A percentile compares a stretch with the other conserved stretches of the same genome.
Evolutionary conservation across 2,329 filamentous ascomycete genomes (phyloP).

Genomic region (Periconia macrospinosa): DNA sequence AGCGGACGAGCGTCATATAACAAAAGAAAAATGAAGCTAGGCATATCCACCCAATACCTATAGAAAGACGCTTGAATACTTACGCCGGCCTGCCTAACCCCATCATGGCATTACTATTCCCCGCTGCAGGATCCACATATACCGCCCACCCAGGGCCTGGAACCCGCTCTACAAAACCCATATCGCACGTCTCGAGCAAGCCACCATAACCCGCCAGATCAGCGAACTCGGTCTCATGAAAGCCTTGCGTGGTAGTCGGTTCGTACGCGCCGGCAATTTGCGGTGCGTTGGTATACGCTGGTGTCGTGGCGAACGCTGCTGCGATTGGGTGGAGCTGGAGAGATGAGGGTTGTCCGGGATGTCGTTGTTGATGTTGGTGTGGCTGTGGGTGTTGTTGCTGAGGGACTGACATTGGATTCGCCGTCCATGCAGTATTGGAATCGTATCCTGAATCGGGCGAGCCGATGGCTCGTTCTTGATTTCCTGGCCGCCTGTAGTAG

Average conservation of each 20-base stretch:
- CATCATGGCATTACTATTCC: neutral
- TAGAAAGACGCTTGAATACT: neutral
- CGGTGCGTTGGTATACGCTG: too few species aligned
- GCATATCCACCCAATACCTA: too few species aligned
- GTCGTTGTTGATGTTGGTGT: too few species aligned
- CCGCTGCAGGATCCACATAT: neutral
- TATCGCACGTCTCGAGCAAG: slow-evolving; percentile 4
- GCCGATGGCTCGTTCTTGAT: slow-evolving; percentile 2
- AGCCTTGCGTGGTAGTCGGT: neutral
- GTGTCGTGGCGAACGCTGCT: too few species aligned
- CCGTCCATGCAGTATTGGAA: slow-evolving; percentile 1
- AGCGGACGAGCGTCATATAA: neutral
- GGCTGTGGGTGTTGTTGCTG: neutral
- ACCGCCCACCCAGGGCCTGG: slow-evolving; percentile 5
- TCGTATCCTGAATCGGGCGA: slow-evolving; percentile 28
- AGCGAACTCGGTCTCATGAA: slow-evolving; percentile 5
- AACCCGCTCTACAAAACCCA: neutral
- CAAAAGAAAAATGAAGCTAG: neutral
- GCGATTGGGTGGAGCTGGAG: too few species aligned
- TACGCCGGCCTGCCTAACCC: neutral
- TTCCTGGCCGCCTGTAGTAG: neutral
- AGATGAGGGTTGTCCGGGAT: too few species aligned
- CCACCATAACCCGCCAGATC: slow-evolving; percentile 13
- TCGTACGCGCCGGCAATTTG: too few species aligned
- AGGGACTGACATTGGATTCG: neutral